A percentile compares a stretch with the other conserved stretches of the same genome.
These are phyloP conservation scores for Sclerotinia glacialis DNA, from an alignment of 2,329 filamentous ascomycete species.

Conservation along the genomic window DNA sequence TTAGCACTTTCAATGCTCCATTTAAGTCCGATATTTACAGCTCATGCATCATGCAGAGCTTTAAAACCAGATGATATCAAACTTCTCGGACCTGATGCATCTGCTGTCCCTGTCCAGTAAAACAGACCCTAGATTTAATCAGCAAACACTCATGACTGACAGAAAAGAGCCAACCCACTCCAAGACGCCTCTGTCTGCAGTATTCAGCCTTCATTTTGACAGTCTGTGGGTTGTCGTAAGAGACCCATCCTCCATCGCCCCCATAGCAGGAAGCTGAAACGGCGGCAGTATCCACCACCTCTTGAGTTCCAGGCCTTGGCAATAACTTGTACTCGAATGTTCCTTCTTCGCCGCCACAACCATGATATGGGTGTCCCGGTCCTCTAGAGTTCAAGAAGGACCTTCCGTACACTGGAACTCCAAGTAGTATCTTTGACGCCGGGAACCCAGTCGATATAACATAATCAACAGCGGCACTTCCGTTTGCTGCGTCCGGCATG, in stretches of 20 bases:
- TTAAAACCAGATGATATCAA: slow-evolving; percentile 58
- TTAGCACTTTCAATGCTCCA: neutral
- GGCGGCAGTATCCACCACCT: slow-evolving; percentile 63
- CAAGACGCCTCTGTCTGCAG: slow-evolving; percentile 67
- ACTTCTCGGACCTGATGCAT: slow-evolving; percentile 59
- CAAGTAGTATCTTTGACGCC: slow-evolving; percentile 68
- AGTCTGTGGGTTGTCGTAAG: slow-evolving; percentile 75
- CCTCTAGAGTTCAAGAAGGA: slow-evolving; percentile 67
- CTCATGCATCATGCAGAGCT: slow-evolving; percentile 46
- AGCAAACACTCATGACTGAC: neutral
- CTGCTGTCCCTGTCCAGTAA: slow-evolving; percentile 77
- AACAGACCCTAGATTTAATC: slow-evolving; percentile 60
- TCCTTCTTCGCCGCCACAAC: slow-evolving; percentile 60
- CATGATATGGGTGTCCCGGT: slow-evolving; percentile 60
- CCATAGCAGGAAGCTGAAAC: slow-evolving; percentile 71
- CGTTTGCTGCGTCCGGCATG: slow-evolving; percentile 57
- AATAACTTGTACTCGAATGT: slow-evolving; percentile 73
- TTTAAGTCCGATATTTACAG: neutral
- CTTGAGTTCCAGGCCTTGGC: slow-evolving; percentile 59
- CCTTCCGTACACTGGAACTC: slow-evolving; percentile 72
- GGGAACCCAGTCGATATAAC: slow-evolving; percentile 65
- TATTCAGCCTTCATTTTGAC: slow-evolving; percentile 73
- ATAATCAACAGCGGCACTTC: slow-evolving; percentile 64
- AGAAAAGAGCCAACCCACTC: slow-evolving; percentile 43
- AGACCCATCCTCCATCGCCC: slow-evolving; percentile 72